Base-by-base conservation (phyloP, 768 basidiomycete genomes). In the Sporobolomyces roseus region DNA sequence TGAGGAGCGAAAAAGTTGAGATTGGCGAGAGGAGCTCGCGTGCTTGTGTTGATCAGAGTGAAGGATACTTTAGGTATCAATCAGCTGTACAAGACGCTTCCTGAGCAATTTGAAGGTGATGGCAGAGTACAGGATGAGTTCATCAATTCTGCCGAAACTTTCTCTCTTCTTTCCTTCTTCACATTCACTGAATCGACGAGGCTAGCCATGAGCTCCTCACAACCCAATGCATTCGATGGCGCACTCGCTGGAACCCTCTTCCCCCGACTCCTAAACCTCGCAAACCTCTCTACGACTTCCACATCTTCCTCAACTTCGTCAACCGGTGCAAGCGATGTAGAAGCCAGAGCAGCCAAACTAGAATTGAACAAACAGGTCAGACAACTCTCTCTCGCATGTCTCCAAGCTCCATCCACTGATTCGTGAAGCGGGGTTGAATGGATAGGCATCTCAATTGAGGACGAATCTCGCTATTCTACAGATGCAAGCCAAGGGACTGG, bases 341-440 rank as follows among this genome's bases (percentile, higher is more conserved):
- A 58, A 58, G 38, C 38, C 13, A 41, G 56, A 29, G 56, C 29
- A 21, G 25, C 33, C 30, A 69, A 64, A 16, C 43, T 69, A 50
- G 68, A 65, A 23, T 36, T 70, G 12, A 62, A 43, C 46, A 58
- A 55, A 17, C 62, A 60, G 36, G 63, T 70, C 35, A 41, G 56
- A 17, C 38, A 41, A 9, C 38, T 41, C 38, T 17, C 38, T 41
- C 38, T 41, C 9, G 35, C 56, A 8, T 35, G 35, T 6, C 19
- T 41, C 33, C 32, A 54, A 35, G 21, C n/a, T 14, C 7, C 21
- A 13, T 21, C 21, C 45, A 46, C 13, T 23, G 10, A 46, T 21
- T 23, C 21, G 21, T 21, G 45, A 14, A n/a, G n/a, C 21, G 12
- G 55, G 10, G 16, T 48, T 14, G 21, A 8, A 38, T 25, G 4